phyloP scores from a whole-genome alignment of 2,329 filamentous ascomycete species.

The Fusarium liriodendri region DNA sequence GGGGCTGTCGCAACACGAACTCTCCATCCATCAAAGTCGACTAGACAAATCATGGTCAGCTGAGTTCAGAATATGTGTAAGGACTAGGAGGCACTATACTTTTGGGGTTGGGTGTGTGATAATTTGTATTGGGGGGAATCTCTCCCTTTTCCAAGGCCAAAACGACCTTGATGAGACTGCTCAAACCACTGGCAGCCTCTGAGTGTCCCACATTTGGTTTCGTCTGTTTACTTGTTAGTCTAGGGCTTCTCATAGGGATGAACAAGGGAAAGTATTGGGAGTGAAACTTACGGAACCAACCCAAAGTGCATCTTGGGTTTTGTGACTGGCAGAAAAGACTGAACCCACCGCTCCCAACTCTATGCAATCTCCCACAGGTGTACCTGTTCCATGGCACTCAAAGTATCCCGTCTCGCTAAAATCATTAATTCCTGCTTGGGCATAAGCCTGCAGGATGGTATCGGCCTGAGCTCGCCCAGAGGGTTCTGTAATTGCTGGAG shows the following conservation, averaged over 20 bases:
- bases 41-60: slow-evolving; percentile 12
- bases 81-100: slow-evolving; percentile 10
- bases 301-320: slow-evolving; percentile 45
- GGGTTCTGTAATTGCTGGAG: slow-evolving; percentile 64
- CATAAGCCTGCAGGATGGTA: slow-evolving; percentile 46
- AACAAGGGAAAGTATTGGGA: too few relatives aligned
- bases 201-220: slow-evolving; percentile 45
- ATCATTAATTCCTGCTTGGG: slow-evolving; percentile 28
- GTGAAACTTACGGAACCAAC: slow-evolving; percentile 61
- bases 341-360: slow-evolving; percentile 48
- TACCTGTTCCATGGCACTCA: slow-evolving; percentile 48
- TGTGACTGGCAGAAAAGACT: slow-evolving; percentile 43
- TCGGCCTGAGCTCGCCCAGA: slow-evolving; percentile 55
- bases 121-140: slow-evolving; percentile 42
- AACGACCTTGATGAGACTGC: slow-evolving; percentile 43
- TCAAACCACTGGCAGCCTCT: slow-evolving; percentile 44
- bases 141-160: slow-evolving; percentile 41
- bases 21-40: slow-evolving; percentile 40
- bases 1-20: slow-evolving; percentile 35
- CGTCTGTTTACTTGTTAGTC: slow-evolving; percentile 44
- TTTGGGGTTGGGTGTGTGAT: slow-evolving; percentile 42
- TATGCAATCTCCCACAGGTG: slow-evolving; percentile 44
- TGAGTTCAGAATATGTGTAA: neutral
- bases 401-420: slow-evolving; percentile 44
- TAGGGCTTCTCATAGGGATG: too few relatives aligned